Base-by-base conservation (phyloP, 2,329 filamentous ascomycete species). In the Ascochyta fabae region DNA sequence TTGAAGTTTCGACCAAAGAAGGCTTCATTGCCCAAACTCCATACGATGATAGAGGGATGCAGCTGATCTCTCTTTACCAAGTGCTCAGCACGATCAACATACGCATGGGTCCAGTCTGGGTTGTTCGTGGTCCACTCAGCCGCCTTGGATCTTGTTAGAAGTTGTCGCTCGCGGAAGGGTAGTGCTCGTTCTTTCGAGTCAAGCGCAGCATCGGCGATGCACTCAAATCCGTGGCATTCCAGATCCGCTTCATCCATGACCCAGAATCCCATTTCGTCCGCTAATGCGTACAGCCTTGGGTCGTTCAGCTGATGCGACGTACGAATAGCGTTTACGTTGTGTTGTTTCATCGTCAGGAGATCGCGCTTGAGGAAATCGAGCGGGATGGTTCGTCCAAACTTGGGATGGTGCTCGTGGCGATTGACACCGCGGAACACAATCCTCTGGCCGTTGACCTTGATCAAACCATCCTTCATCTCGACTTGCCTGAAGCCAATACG, bases 11-110 rank as follows among this genome's bases (percentile, higher is more conserved):
- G 76, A 0, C 88, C 88, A 64, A 89, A 90, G 67, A 89, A 91
- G 0, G 88, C 84, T 68, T 91, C 88, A 64, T 91, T 91, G 0
- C 88, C 89, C 0, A 91, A 78, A 42, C 85, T 88, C 89, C 89
- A 91, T 38, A 90, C 83, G 44, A 91, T 85, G 45, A 91, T 80
- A n/a, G 82, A 87, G 0, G 88, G 73, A 61, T 90, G 86, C 54
- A 91, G 88, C 74, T 89, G 89, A 71, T 91, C 88, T 15, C 89
- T 80, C 64, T 86, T 81, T 0, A 91, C 80, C 51, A 91, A 74
- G 50, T 88, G 85, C 29, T 79, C 74, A 53, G 86, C 85, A 3
- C 89, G 84, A 69, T 91, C 88, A 1, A 91, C 67, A 59, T 91
- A 91, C 0, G 87, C 86, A 1, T 80, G 80, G 50, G 77, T 80